phyloP scores from a whole-genome alignment of 805 yeast species.

The Ogataea haglerorum region DNA sequence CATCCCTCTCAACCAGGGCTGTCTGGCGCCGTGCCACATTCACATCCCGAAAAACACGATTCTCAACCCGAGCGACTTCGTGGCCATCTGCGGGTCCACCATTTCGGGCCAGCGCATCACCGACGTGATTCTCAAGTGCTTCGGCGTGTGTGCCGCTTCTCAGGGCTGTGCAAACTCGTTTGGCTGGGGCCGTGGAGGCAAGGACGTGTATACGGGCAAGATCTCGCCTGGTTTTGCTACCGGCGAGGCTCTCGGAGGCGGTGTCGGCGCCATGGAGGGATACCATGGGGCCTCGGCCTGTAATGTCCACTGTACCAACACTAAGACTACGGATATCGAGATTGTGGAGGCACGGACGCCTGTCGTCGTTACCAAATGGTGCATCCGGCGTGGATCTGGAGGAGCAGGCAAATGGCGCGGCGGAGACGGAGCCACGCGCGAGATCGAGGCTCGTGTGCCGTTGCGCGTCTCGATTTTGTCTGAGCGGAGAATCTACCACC shows the following conservation, averaged over 20 bases:
- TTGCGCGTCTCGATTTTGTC: slow-evolving; percentile 39
- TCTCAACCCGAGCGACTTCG: slow-evolving; percentile 42
- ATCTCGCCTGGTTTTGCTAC: slow-evolving; percentile 49
- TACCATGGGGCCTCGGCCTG: slow-evolving; percentile 46
- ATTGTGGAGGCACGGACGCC: slow-evolving; percentile 52
- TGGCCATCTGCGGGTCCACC: slow-evolving; percentile 52
- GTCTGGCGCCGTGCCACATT: slow-evolving; percentile 42
- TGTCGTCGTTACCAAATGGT: slow-evolving; percentile 43
- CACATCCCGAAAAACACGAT: slow-evolving; percentile 32
- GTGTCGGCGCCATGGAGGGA: slow-evolving; percentile 49
- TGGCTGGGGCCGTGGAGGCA: slow-evolving; percentile 50
- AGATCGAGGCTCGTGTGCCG: slow-evolving; percentile 36
- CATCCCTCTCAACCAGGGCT: slow-evolving; percentile 56
- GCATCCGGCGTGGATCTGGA: slow-evolving; percentile 44
- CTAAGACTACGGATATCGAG: slow-evolving; percentile 53
- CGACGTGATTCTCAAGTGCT: slow-evolving; percentile 51
- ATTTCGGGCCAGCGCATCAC: slow-evolving; percentile 56
- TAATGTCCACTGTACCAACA: slow-evolving; percentile 53
- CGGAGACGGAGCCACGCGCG: slow-evolving; percentile 48
- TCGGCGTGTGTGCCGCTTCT: slow-evolving; percentile 54
- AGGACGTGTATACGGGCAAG: slow-evolving; percentile 36
- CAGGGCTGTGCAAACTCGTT: slow-evolving; percentile 59
- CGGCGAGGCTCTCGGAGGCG: slow-evolving; percentile 54
- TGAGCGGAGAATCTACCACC: slow-evolving; percentile 44
- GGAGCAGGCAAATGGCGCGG: slow-evolving; percentile 46